phyloP scores from a whole-genome alignment of 495 filamentous ascomycete genomes.

The Podospora appendiculata region DNA sequence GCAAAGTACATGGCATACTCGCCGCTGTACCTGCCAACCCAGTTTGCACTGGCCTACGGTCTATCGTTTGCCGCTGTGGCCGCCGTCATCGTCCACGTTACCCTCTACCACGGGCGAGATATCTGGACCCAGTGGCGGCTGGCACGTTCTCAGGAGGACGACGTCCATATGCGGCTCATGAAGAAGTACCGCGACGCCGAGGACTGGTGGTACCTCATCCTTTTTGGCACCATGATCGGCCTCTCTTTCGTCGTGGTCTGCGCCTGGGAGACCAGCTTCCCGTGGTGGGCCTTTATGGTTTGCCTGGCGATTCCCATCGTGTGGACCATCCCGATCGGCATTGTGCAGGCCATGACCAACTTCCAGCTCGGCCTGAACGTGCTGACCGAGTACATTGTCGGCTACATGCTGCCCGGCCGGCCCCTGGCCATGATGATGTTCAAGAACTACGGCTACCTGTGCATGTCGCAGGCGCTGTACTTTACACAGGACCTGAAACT shows the following conservation, averaged over 20 bases:
- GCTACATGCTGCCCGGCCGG: slow-evolving; percentile 59
- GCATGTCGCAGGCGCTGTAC: slow-evolving; percentile 47
- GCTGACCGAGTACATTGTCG: slow-evolving; percentile 62
- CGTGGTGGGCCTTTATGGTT: slow-evolving; percentile 58
- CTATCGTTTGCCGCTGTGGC: slow-evolving; percentile 62
- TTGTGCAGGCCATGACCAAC: slow-evolving; percentile 60
- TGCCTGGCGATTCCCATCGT: slow-evolving; percentile 48
- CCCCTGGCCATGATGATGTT: slow-evolving; percentile 61
- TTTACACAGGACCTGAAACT: slow-evolving; percentile 44
- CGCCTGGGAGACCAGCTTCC: slow-evolving; percentile 56
- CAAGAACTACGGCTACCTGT: slow-evolving; percentile 65
- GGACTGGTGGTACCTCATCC: slow-evolving; percentile 47
- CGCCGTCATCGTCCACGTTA: slow-evolving; percentile 55
- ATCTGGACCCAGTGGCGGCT: slow-evolving; percentile 45
- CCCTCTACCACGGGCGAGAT: slow-evolving; percentile 55
- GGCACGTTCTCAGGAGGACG: slow-evolving; percentile 50
- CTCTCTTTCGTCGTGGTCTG: slow-evolving; percentile 45
- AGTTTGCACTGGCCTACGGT: slow-evolving; percentile 57
- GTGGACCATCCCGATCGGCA: slow-evolving; percentile 48
- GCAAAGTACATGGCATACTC: slow-evolving; percentile 50
- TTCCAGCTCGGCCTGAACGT: slow-evolving; percentile 60
- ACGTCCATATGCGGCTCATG: slow-evolving; percentile 59
- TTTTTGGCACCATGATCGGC: slow-evolving; percentile 36
- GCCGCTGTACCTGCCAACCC: slow-evolving; percentile 53
- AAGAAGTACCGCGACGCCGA: slow-evolving; percentile 49